Evolutionary conservation across 2,329 filamentous ascomycete genomes (phyloP).

Genomic region (Penicillium sp.): DNA sequence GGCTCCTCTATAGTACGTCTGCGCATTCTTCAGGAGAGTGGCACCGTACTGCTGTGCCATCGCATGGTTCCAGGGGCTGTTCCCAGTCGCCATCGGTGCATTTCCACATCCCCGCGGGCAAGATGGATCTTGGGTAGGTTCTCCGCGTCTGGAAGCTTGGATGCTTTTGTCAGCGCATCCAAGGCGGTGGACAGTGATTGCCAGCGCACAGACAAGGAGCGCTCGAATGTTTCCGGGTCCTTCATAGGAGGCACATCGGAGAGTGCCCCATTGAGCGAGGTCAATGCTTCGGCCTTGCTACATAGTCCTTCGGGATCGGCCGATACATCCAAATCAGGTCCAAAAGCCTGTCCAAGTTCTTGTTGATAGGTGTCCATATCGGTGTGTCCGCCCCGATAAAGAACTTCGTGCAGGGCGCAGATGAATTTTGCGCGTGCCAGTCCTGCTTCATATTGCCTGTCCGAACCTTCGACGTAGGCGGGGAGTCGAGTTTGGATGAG

Average conservation of each 20-base stretch:
- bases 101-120: constrained; percentile 52
- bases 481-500: constrained; percentile 53
- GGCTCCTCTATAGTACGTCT: constrained; percentile 55
- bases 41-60: constrained; percentile 43
- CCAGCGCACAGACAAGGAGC: constrained; percentile 45
- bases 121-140: constrained; percentile 52
- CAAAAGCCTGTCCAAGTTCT: constrained; percentile 41
- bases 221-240: constrained; percentile 28
- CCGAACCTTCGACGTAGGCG: constrained; percentile 45
- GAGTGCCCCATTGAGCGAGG: constrained; percentile 50
- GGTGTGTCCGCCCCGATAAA: constrained; percentile 50
- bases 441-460: constrained; percentile 48
- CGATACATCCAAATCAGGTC: constrained; percentile 37
- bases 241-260: constrained; percentile 29
- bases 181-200: constrained; percentile 50
- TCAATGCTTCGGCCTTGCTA: constrained; percentile 54
- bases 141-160: constrained; percentile 48
- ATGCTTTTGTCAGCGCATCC: constrained; percentile 47
- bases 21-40: constrained; percentile 52
- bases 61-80: constrained; percentile 39
- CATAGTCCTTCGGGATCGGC: constrained; percentile 48
- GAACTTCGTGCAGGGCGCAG: constrained; percentile 52
- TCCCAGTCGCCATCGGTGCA: constrained; percentile 51
- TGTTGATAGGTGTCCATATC: constrained; percentile 51
- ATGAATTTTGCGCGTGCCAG: constrained; percentile 55